Evolutionary conservation across 1,139 yeast species (phyloP).

Genomic region (Geotrichum klebahnii): DNA sequence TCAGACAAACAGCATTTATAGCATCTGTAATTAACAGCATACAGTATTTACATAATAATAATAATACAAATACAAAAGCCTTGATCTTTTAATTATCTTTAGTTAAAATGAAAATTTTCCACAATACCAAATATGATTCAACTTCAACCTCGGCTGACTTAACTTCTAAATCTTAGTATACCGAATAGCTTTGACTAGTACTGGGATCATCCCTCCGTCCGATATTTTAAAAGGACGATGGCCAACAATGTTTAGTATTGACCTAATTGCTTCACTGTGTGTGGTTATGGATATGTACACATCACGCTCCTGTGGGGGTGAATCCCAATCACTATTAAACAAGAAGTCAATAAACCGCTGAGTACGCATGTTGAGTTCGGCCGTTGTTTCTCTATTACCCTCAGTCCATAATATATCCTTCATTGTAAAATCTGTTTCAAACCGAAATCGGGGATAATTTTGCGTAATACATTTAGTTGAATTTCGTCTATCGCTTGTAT

Average conservation of each 20-base stretch:
- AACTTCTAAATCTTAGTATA: neutral
- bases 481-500: slow-evolving; percentile 62
- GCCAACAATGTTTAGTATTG: slow-evolving; percentile 49
- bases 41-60: no score
- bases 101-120: neutral
- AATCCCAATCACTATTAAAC: slow-evolving; percentile 20
- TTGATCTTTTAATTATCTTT: no score
- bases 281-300: slow-evolving; percentile 49
- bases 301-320: slow-evolving; percentile 32
- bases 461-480: slow-evolving; percentile 41
- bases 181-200: slow-evolving; percentile 41
- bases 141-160: neutral
- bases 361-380: slow-evolving; percentile 51
- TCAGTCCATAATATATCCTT: slow-evolving; percentile 45
- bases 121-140: neutral
- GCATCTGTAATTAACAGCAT: no score
- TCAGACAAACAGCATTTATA: no score
- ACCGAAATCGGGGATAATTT: slow-evolving; percentile 37
- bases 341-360: slow-evolving; percentile 52
- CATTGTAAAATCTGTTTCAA: slow-evolving; percentile 49
- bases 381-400: slow-evolving; percentile 46
- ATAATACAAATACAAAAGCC: no score
- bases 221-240: slow-evolving; percentile 55
- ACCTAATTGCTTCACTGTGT: slow-evolving; percentile 60
- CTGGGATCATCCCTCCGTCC: slow-evolving; percentile 66